phyloP scores from a whole-genome alignment of 2,329 filamentous ascomycete species.

The Verticillium dahliae region DNA sequence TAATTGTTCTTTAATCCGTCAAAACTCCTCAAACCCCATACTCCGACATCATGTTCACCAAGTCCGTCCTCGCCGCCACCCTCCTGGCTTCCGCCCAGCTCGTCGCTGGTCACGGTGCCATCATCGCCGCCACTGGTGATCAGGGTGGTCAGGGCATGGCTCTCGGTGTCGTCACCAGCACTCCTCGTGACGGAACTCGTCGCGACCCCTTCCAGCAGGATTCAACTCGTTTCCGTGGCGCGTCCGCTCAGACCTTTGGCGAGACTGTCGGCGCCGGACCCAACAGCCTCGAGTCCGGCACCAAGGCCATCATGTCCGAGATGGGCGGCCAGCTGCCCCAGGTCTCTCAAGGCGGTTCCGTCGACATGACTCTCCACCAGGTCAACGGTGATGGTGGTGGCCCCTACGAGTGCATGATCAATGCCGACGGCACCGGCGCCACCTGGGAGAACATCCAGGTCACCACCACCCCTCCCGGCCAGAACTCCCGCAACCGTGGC shows the following conservation, averaged over 20 bases:
- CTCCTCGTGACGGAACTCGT: slow-evolving; percentile 54
- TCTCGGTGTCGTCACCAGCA: slow-evolving; percentile 43
- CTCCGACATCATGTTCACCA: slow-evolving; percentile 13
- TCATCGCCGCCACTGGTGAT: slow-evolving; percentile 51
- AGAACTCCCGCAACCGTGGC: slow-evolving; percentile 38
- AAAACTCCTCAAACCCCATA: neutral
- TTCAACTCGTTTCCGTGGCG: slow-evolving; percentile 53
- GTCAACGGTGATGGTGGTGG: slow-evolving; percentile 62
- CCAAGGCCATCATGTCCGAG: slow-evolving; percentile 48
- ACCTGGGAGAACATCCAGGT: slow-evolving; percentile 49
- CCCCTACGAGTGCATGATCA: slow-evolving; percentile 60
- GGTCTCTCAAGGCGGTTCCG: slow-evolving; percentile 46
- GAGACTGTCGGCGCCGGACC: slow-evolving; percentile 50
- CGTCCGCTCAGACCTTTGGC: slow-evolving; percentile 44
- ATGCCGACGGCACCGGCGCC: slow-evolving; percentile 49
- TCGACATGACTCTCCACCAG: slow-evolving; percentile 60
- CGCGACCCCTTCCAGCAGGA: slow-evolving; percentile 59
- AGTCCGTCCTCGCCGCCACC: slow-evolving; percentile 30
- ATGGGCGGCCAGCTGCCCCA: slow-evolving; percentile 53
- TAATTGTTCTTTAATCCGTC: neutral
- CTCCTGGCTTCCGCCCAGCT: slow-evolving; percentile 48
- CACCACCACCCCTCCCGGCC: slow-evolving; percentile 44
- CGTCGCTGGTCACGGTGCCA: slow-evolving; percentile 54
- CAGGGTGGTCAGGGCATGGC: slow-evolving; percentile 49
- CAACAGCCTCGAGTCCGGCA: slow-evolving; percentile 52